phyloP scores from a whole-genome alignment of 331 rosid genomes.

The Quercus tomentella region DNA sequence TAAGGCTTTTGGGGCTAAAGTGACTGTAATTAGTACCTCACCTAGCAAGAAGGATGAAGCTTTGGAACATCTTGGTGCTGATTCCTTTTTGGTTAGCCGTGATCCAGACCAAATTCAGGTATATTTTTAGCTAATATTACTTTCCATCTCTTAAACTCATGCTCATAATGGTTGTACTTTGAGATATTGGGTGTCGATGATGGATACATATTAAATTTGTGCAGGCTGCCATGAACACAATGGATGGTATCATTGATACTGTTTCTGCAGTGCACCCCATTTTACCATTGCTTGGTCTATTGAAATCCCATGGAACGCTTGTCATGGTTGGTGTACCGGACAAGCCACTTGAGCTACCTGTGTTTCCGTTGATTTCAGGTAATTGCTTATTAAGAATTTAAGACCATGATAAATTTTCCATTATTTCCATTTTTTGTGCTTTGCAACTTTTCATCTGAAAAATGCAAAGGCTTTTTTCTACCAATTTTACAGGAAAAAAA shows the following conservation, averaged over 20 bases:
- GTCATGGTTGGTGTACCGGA: conserved; percentile 23
- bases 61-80: conserved; percentile 24
- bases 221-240: conserved; percentile 36
- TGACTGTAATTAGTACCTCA: conserved; percentile 35
- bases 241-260: conserved; percentile 51
- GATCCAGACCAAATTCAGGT: conserved; percentile 43
- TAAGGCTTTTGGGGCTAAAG: conserved; percentile 21
- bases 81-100: conserved; percentile 20
- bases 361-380: conserved; percentile 14
- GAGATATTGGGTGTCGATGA: background rate
- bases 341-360: conserved; percentile 18
- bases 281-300: conserved; percentile 25
- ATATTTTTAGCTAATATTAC: background rate
- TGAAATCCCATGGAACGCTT: conserved; percentile 32
- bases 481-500: too few relatives aligned
- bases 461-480: too few relatives aligned
- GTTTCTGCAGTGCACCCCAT: conserved; percentile 41
- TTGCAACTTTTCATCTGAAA: too few relatives aligned
- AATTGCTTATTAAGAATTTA: background rate
- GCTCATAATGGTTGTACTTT: background rate
- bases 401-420: too few relatives aligned
- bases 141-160: background rate
- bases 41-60: conserved; percentile 34
- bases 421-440: too few relatives aligned
- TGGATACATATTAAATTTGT: background rate